phyloP scores from a whole-genome alignment of 106 monocot species.

The Dioscorea alata region DNA sequence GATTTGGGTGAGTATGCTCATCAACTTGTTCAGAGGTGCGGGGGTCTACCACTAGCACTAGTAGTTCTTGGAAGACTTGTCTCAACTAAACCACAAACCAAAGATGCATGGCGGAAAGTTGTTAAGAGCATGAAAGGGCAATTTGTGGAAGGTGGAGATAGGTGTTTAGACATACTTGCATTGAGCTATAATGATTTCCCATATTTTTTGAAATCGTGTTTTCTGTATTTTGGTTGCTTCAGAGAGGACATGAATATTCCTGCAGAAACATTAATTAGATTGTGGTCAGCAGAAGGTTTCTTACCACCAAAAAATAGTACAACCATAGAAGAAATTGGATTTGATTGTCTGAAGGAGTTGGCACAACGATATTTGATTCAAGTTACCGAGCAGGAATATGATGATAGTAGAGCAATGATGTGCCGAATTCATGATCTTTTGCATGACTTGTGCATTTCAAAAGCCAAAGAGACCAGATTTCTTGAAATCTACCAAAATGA shows the following conservation, averaged over 20 bases:
- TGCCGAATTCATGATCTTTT: conserved; percentile 16
- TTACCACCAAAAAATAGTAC: no score
- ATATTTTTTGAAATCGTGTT: conserved; percentile 14
- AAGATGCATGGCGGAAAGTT: neutral
- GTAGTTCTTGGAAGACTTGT: conserved; percentile 22
- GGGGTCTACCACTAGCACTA: conserved; percentile 21
- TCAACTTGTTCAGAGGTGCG: conserved; percentile 12
- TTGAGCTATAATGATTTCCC: conserved; percentile 21
- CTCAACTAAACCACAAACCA: neutral
- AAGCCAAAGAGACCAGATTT: conserved; percentile 6
- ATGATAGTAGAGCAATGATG: neutral
- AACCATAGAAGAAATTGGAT: no score
- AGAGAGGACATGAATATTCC: no score
- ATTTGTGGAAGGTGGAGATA: neutral
- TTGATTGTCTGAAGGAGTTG: no score
- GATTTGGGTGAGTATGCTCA: conserved; percentile 2
- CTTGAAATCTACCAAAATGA: neutral
- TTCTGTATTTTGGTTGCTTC: conserved; percentile 1
- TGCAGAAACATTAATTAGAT: no score
- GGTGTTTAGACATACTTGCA: conserved; percentile 6
- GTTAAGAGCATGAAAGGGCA: conserved; percentile 10
- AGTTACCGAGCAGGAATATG: conserved; percentile 14
- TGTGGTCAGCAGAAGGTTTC: no score
- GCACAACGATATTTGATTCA: no score
- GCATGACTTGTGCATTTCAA: conserved; percentile 6